Percentiles rank a stretch among this genome's conserved stretches.
Conservation (phyloP, 495 filamentous ascomycete species). For the Daldinia loculata region DNA sequence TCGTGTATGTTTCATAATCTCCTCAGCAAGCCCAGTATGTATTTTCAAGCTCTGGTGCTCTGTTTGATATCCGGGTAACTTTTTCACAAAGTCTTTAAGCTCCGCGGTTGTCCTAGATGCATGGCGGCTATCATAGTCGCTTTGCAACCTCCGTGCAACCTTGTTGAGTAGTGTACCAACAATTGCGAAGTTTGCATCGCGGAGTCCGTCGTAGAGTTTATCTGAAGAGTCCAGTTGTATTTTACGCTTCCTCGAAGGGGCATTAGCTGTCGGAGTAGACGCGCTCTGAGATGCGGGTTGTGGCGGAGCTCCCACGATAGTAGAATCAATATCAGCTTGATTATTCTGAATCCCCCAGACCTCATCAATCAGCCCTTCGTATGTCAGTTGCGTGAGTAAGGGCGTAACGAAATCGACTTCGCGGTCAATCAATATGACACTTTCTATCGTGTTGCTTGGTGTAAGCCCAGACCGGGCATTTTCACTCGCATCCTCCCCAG, state of each 20-base stretch:
- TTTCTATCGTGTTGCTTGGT: constrained; percentile 89
- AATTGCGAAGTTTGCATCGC: constrained; percentile 95
- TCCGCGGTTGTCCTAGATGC: constrained; percentile 87
- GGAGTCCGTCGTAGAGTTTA: constrained; percentile 84
- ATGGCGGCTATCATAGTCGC: constrained; percentile 89
- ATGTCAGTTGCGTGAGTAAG: constrained; percentile 93
- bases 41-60: constrained; percentile 92
- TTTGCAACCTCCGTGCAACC: constrained; percentile 85
- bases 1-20: constrained; percentile 90
- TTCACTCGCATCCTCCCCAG: constrained; percentile 74
- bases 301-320: constrained; percentile 79
- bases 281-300: constrained; percentile 65
- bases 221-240: constrained; percentile 90
- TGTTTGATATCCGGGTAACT: constrained; percentile 88
- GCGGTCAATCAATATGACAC: constrained; percentile 92
- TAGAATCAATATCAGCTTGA: constrained; percentile 91
- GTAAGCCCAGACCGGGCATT: constrained; percentile 72
- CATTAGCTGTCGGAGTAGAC: constrained; percentile 45
- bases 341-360: constrained; percentile 88
- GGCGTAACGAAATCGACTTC: constrained; percentile 92
- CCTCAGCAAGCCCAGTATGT: constrained; percentile 91
- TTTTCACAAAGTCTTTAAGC: constrained; percentile 89
- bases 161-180: constrained; percentile 89
- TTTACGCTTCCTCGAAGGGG: constrained; percentile 76
- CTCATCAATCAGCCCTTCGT: constrained; percentile 96